Conservation (phyloP, 495 filamentous ascomycete genomes). For the Xylaria bambusicola region DNA sequence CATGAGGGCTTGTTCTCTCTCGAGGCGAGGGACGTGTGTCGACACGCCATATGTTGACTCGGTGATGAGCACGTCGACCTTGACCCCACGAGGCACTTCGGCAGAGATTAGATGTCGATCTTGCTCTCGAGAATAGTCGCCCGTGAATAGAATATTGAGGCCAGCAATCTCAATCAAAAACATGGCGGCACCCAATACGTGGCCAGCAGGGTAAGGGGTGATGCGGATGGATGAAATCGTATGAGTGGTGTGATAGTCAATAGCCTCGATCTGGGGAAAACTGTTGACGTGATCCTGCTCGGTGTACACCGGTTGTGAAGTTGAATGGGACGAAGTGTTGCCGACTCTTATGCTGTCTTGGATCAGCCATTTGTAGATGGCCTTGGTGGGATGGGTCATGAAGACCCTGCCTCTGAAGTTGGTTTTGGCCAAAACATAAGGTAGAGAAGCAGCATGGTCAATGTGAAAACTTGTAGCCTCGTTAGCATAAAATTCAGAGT, state of each 20-base stretch:
- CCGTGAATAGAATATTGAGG: constrained; percentile 93
- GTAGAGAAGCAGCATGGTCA: constrained; percentile 93
- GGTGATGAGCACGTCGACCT: constrained; percentile 93
- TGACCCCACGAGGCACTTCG: constrained; percentile 77
- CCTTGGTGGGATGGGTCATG: constrained; percentile 98
- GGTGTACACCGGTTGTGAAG: constrained; percentile 78
- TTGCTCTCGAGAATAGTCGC: constrained; percentile 92
- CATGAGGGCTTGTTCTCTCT: constrained; percentile 91
- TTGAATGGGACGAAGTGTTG: constrained; percentile 74
- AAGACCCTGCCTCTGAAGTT: constrained; percentile 96
- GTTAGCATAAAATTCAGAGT: constrained; percentile 32
- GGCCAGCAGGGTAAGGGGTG: constrained; percentile 93
- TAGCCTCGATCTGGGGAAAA: constrained; percentile 90
- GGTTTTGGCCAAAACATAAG: constrained; percentile 95
- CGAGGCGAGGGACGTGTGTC: constrained; percentile 81
- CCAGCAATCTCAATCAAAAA: constrained; percentile 95
- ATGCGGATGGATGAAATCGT: constrained; percentile 95
- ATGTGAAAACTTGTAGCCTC: constrained; percentile 77
- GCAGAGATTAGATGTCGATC: constrained; percentile 94
- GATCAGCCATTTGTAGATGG: constrained; percentile 99
- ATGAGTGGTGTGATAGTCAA: constrained; percentile 97
- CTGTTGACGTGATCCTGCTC: constrained; percentile 93
- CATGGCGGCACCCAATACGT: constrained; percentile 98
- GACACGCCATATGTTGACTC: constrained; percentile 96
- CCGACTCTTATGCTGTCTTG: constrained; percentile 92